Conservation (phyloP, 176 grass and related monocot species). For the Avena atlantica region DNA sequence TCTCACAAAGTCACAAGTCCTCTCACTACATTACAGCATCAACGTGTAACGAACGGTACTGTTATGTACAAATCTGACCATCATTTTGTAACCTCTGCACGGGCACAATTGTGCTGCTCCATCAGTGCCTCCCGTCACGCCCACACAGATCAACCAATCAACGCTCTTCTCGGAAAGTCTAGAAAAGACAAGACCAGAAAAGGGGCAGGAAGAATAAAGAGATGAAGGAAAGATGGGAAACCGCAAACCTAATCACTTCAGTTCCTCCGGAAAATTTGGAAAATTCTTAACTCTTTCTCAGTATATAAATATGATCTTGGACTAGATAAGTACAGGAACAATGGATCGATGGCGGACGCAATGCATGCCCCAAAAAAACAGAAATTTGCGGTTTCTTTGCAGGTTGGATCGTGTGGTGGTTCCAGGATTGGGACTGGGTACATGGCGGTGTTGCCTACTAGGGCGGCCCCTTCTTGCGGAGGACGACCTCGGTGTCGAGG, state of each 20-base stretch:
- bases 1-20: no score
- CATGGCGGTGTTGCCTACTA: slow-evolving; percentile 11
- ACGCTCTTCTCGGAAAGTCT: neutral
- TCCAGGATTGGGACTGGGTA: neutral
- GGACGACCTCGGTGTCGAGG: slow-evolving; percentile 87
- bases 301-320: neutral
- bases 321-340: neutral
- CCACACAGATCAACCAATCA: slow-evolving; percentile 6
- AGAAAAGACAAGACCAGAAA: neutral
- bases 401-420: neutral
- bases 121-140: slow-evolving; percentile 12
- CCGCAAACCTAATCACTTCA: neutral
- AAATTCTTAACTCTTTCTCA: neutral
- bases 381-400: neutral
- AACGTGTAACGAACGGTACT: neutral
- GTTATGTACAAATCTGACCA: neutral
- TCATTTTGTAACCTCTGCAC: slow-evolving; percentile 13
- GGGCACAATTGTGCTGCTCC: slow-evolving; percentile 24
- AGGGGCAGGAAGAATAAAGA: slow-evolving; percentile 31
- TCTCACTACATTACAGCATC: neutral
- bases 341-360: neutral
- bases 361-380: neutral
- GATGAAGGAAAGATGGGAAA: slow-evolving; percentile 40
- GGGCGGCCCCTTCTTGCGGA: slow-evolving; percentile 62
- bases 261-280: neutral